phyloP scores from a whole-genome alignment of 352 stramenopile genomes.

The Pythium sukuiense region DNA sequence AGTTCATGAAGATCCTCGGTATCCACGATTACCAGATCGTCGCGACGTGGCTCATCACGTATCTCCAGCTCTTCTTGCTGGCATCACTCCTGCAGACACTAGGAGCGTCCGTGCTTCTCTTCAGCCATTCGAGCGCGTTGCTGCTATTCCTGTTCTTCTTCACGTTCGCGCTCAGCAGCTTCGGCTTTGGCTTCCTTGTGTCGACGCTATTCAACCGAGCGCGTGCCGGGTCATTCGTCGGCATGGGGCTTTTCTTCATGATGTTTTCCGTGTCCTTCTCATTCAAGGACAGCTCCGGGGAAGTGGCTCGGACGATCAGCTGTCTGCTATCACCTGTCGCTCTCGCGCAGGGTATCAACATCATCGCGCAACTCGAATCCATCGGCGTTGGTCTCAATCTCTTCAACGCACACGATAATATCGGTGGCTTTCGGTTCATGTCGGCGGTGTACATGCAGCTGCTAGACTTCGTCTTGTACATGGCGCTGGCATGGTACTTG shows the following conservation, averaged over 20 bases:
- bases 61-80: constrained; percentile 55
- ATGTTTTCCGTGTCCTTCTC: constrained; percentile 77
- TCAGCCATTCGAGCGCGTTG: constrained; percentile 39
- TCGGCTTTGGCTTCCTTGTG: constrained; percentile 78
- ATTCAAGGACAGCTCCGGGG: constrained; percentile 59
- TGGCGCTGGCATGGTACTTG: constrained; percentile 86
- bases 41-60: constrained; percentile 75
- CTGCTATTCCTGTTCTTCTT: constrained; percentile 74
- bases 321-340: constrained; percentile 73
- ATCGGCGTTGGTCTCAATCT: constrained; percentile 41
- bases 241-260: constrained; percentile 77
- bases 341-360: constrained; percentile 66
- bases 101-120: constrained; percentile 37
- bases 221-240: constrained; percentile 58
- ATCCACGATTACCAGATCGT: constrained; percentile 60
- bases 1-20: constrained; percentile 93
- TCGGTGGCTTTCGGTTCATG: constrained; percentile 55
- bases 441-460: constrained; percentile 82
- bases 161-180: constrained; percentile 73
- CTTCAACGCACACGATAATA: constrained; percentile 37
- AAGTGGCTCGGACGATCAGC: constrained; percentile 25
- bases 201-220: constrained; percentile 61
- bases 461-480: constrained; percentile 89
- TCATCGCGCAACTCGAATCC: constrained; percentile 62
- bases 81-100: constrained; percentile 51